phyloP scores from a whole-genome alignment of 768 basidiomycete genomes.

The Imleria badia region DNA sequence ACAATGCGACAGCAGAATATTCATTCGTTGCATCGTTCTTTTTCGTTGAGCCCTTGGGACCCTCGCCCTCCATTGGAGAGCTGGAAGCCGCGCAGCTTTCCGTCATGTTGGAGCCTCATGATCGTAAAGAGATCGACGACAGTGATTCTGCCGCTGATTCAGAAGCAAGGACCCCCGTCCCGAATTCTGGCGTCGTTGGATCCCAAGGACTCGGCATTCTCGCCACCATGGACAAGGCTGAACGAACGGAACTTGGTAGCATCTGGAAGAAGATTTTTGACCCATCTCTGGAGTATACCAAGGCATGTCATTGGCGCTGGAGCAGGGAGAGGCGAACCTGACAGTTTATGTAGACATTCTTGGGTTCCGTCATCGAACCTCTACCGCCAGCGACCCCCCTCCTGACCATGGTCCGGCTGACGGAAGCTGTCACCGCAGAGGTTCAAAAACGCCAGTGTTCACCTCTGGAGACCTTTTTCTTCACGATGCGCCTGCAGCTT shows the following conservation, averaged over 20 bases:
- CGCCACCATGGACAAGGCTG: constrained; percentile 50
- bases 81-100: constrained; percentile 35
- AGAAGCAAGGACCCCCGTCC: constrained; percentile 43
- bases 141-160: constrained; percentile 47
- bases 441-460: constrained; percentile 75
- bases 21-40: constrained; percentile 87
- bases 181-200: constrained; percentile 30
- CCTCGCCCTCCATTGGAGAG: constrained; percentile 35
- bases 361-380: constrained; percentile 67
- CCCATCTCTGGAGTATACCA: constrained; percentile 83
- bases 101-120: constrained; percentile 43
- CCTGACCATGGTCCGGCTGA: constrained; percentile 88
- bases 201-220: constrained; percentile 25
- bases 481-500: constrained; percentile 77
- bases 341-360: constrained; percentile 53
- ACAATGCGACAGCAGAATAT: constrained; percentile 93
- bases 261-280: constrained; percentile 95
- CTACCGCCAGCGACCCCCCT: constrained; percentile 73
- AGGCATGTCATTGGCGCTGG: constrained; percentile 44
- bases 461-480: constrained; percentile 80
- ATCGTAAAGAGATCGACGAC: constrained; percentile 37
- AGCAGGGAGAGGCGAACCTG: neutral
- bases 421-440: constrained; percentile 74
- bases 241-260: constrained; percentile 55
- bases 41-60: constrained; percentile 33